Evolutionary conservation across 2,329 filamentous ascomycete genomes (phyloP).

Genomic region (Sclerotinia glacialis): DNA sequence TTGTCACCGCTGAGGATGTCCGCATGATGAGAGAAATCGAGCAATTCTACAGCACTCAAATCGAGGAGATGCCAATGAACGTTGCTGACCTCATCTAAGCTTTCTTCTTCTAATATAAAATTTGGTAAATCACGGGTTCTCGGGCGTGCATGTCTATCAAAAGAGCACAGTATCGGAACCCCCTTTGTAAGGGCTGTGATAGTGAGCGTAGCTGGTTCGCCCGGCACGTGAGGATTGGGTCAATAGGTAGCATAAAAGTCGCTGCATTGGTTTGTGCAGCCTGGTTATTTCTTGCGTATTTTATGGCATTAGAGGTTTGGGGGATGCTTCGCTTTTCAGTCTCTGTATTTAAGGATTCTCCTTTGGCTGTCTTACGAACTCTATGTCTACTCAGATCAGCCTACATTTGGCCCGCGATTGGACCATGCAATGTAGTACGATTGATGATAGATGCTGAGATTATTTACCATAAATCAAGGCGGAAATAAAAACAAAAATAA

Average conservation of each 20-base stretch:
- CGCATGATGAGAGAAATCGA: slow-evolving; percentile 99
- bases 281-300: slow-evolving; percentile 35
- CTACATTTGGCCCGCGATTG: slow-evolving; percentile 28
- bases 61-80: slow-evolving; percentile 99
- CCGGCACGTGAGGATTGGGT: slow-evolving; percentile 38
- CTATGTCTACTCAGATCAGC: slow-evolving; percentile 31
- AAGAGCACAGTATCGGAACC: slow-evolving; percentile 25
- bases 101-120: slow-evolving; percentile 26
- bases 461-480: slow-evolving; percentile 34
- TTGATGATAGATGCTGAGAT: slow-evolving; percentile 30
- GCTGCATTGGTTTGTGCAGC: slow-evolving; percentile 34
- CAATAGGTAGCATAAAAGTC: slow-evolving; percentile 40
- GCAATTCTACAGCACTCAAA: slow-evolving; percentile 99
- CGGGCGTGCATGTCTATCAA: slow-evolving; percentile 10
- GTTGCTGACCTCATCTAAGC: slow-evolving; percentile 71
- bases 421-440: slow-evolving; percentile 29
- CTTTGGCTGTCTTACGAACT: slow-evolving; percentile 32
- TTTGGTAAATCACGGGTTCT: slow-evolving; percentile 39
- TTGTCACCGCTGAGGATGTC: slow-evolving; percentile 97
- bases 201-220: slow-evolving; percentile 41
- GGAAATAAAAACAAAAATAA: slow-evolving; percentile 30
- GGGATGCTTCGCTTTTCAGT: slow-evolving; percentile 35
- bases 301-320: slow-evolving; percentile 38
- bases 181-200: slow-evolving; percentile 37
- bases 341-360: slow-evolving; percentile 38